These are phyloP conservation scores for Coniferiporia sulphurascens DNA, from an alignment of 1,284 basidiomycete genomes.

Conservation along the genomic window DNA sequence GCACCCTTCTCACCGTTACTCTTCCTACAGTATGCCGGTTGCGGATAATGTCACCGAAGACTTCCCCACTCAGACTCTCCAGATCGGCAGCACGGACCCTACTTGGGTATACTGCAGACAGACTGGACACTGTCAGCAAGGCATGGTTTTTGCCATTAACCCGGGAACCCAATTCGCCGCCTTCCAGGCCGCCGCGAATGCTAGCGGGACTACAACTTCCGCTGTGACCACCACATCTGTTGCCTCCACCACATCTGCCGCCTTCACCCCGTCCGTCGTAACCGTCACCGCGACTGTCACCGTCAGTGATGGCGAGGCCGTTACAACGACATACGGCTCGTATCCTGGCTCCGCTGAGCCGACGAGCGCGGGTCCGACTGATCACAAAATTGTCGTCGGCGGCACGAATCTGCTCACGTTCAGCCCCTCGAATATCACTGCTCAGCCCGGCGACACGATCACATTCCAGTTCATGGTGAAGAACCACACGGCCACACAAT, in stretches of 20 bases:
- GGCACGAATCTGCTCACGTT: conserved; percentile 30
- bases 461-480: conserved; percentile 51
- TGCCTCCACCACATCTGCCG: conserved; percentile 13
- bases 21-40: conserved; percentile 43
- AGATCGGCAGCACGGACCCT: conserved; percentile 42
- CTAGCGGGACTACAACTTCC: conserved; percentile 21
- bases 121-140: conserved; percentile 42
- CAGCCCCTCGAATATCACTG: conserved; percentile 43
- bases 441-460: conserved; percentile 51
- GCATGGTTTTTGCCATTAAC: conserved; percentile 66
- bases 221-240: conserved; percentile 18
- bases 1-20: not conserved
- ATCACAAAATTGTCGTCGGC: conserved; percentile 16
- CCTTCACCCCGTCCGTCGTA: conserved; percentile 13
- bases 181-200: conserved; percentile 49
- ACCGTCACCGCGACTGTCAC: conserved; percentile 17
- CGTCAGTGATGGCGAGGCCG: conserved; percentile 10
- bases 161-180: conserved; percentile 46
- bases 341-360: conserved; percentile 19
- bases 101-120: conserved; percentile 57
- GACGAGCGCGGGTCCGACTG: conserved; percentile 1
- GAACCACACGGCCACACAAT: conserved; percentile 51
- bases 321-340: conserved; percentile 19
- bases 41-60: conserved; percentile 36
- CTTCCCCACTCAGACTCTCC: conserved; percentile 43